Evolutionary conservation across 495 filamentous ascomycete species (phyloP).

Genomic region (Xylaria palmicola): DNA sequence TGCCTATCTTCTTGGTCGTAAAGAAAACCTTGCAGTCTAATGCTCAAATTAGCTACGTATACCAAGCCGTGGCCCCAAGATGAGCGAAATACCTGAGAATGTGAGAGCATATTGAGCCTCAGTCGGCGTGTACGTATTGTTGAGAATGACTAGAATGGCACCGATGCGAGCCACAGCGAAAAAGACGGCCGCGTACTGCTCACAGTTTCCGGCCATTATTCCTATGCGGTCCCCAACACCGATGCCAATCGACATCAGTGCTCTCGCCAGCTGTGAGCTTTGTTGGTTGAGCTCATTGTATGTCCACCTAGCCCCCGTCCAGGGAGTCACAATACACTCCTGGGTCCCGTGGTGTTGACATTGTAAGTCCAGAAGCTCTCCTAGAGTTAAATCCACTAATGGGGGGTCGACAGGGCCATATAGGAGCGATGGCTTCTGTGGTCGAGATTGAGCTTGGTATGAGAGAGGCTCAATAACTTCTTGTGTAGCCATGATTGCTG

Average conservation of each 20-base stretch:
- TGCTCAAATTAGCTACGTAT: slow-evolving; percentile 1
- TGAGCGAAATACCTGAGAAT: slow-evolving; percentile 53
- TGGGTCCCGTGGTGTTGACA: slow-evolving; percentile 57
- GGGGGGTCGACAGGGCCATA: slow-evolving; percentile 59
- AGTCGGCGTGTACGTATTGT: slow-evolving; percentile 68
- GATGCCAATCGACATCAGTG: slow-evolving; percentile 59
- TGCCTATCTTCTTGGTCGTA: slow-evolving; percentile 61
- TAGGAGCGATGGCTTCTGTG: slow-evolving; percentile 51
- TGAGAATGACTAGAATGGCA: slow-evolving; percentile 65
- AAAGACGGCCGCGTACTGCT: slow-evolving; percentile 67
- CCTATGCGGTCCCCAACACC: slow-evolving; percentile 63
- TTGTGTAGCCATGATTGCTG: slow-evolving; percentile 23
- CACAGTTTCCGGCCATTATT: slow-evolving; percentile 71
- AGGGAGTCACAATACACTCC: slow-evolving; percentile 64
- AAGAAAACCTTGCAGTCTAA: slow-evolving; percentile 61
- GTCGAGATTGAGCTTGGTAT: slow-evolving; percentile 27
- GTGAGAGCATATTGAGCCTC: slow-evolving; percentile 64
- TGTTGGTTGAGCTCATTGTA: slow-evolving; percentile 63
- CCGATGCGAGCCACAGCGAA: slow-evolving; percentile 67
- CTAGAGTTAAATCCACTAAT: slow-evolving; percentile 60
- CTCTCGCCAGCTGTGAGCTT: slow-evolving; percentile 57
- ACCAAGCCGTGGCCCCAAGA: background rate
- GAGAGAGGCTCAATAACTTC: background rate
- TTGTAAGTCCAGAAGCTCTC: slow-evolving; percentile 61
- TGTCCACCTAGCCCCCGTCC: slow-evolving; percentile 66